Evolutionary conservation across 108 stramenopile species (phyloP), one percentile per base, ranked within the genome.

Genomic region (Skeletonema costatum): DNA sequence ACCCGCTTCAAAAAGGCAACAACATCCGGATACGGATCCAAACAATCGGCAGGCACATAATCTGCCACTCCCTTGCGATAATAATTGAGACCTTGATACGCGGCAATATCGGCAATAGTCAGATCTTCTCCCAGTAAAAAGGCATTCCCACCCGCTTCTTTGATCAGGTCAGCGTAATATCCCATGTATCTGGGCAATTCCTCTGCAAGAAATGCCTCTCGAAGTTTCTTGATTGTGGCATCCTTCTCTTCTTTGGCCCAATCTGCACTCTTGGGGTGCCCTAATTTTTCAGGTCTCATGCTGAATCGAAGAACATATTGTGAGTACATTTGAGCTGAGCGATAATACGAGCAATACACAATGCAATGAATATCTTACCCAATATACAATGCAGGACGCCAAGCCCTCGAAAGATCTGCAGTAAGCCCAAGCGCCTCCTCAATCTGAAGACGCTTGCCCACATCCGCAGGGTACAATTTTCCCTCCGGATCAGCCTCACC

Each of bases 91-190:
- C 58, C 29, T 51, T 83, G 77, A 35, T 86, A 81, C 14, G 81
- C 77, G 13, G 76, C 29, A 61, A 88, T 87, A 62, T 94, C 93
- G 5, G 93, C 93, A 81, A 94, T 92, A 0, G 90, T 89, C 38
- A 86, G 82, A 35, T 80, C 62, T 3, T 80, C 81, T 8, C 78
- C 83, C 16, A 46, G 42, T 35, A 74, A 72, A 39, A 85, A 76
- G 36, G 48, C 68, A 19, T 36, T 58, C 8, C 84, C 87, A 60
- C 76, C 83, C 67, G 42, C 69, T 7, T 72, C 76, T 61, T 82
- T 75, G 60, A 89, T 75, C 59, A 70, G n/a, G 48, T 64, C 74
- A 7, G 72, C 56, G 17, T 89, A 60, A 38, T 81, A 76, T 0
- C 60, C 72, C 62, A 86, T 62, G 73, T 71, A 88, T 16, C 78